Conservation (phyloP, 1,284 basidiomycete species). For the Pseudozyma flocculosa region DNA sequence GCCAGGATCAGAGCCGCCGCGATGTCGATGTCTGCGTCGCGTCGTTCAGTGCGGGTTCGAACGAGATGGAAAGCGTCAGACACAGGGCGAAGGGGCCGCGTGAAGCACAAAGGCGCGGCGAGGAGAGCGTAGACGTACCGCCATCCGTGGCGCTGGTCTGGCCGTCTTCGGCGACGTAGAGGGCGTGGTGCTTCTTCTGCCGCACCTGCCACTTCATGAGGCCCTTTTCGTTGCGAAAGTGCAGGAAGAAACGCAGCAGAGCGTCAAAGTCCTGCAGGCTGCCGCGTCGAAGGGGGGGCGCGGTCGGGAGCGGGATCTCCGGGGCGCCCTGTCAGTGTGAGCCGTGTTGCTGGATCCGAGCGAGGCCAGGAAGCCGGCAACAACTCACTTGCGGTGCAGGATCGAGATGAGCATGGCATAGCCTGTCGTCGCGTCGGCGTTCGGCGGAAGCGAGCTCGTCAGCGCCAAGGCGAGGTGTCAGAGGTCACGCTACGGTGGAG, state of each 20-base stretch:
- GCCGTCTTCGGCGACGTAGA: conserved; percentile 45
- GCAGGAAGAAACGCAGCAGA: conserved; percentile 38
- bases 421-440: conserved; percentile 7
- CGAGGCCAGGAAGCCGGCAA: no score
- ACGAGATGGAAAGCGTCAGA: no score
- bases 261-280: conserved; percentile 43
- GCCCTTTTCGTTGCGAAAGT: conserved; percentile 37
- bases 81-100: no score
- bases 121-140: conserved; percentile 2
- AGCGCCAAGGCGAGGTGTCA: no score
- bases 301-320: background rate
- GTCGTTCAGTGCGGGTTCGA: no score
- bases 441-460: no score
- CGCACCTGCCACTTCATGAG: conserved; percentile 54
- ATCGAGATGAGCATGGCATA: conserved; percentile 53
- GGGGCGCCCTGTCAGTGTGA: no score
- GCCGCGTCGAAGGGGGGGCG: background rate
- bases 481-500: no score
- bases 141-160: conserved; percentile 46
- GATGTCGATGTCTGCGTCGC: conserved; percentile 40
- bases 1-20: conserved; percentile 45
- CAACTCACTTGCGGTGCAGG: conserved; percentile 38
- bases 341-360: no score
- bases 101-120: no score
- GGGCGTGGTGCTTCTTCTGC: conserved; percentile 2